These are phyloP conservation scores for Bidens hawaiensis DNA, from an alignment of 140 eudicot genomes.

Conservation along the genomic window DNA sequence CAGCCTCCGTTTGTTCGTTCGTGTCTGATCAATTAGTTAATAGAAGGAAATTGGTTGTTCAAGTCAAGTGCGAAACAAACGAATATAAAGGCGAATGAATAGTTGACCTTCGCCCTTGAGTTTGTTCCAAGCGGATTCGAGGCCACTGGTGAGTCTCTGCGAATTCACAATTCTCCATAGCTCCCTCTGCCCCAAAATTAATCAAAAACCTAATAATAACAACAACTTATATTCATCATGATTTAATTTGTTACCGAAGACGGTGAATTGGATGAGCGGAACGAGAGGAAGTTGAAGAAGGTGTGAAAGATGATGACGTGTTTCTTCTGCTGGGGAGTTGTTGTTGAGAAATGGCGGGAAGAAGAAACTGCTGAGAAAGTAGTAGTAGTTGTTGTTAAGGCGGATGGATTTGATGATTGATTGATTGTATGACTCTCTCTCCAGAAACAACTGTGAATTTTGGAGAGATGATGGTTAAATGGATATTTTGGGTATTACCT, in stretches of 20 bases:
- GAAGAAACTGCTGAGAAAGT: constrained; percentile 40
- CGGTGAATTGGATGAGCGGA: constrained; percentile 46
- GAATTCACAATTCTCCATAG: constrained; percentile 63
- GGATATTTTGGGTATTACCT: constrained; percentile 13
- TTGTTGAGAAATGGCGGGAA: constrained; percentile 67
- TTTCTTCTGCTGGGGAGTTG: constrained; percentile 26
- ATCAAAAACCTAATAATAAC: no score
- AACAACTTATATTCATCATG: no score
- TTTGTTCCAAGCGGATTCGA: constrained; percentile 95
- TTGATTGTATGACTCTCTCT: no score
- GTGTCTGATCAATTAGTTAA: no score
- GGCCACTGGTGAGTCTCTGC: constrained; percentile 59
- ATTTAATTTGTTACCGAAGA: constrained; percentile 13
- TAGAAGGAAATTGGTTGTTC: no score
- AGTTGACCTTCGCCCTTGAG: constrained; percentile 97
- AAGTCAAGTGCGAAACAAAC: no score
- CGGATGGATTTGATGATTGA: background rate
- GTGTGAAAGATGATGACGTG: constrained; percentile 28
- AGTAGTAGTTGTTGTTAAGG: no score
- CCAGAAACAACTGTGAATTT: constrained; percentile 5
- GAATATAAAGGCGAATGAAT: no score
- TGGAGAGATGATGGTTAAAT: constrained; percentile 2
- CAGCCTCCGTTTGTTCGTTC: no score
- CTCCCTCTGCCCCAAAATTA: no score
- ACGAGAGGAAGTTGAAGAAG: constrained; percentile 45